These are phyloP conservation scores for Phlegmacium glaucopus DNA, from an alignment of 768 basidiomycete species.

Conservation along the genomic window DNA sequence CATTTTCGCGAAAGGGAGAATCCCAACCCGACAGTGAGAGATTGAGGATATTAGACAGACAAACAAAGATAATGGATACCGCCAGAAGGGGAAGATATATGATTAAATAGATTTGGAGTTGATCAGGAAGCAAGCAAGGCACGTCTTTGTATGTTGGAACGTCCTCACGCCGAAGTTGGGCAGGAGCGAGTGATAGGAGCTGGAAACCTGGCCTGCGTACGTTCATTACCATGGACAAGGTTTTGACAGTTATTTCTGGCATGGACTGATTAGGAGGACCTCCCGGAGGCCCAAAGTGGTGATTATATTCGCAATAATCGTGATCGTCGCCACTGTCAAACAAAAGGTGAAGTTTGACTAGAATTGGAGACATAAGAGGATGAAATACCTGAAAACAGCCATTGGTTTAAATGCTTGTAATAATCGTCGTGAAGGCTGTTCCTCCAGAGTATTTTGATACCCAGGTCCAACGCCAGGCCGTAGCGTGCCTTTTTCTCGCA, in stretches of 20 bases:
- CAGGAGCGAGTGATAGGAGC: constrained; percentile 69
- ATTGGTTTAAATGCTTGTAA: constrained; percentile 61
- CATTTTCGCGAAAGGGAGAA: neutral
- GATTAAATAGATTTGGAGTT: constrained; percentile 70
- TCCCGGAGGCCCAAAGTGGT: constrained; percentile 32
- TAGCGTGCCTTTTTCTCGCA: constrained; percentile 73
- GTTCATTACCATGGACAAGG: constrained; percentile 88
- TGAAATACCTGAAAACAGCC: constrained; percentile 67
- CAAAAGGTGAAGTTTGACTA: no score
- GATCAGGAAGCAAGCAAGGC: constrained; percentile 82
- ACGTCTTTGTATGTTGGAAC: constrained; percentile 44
- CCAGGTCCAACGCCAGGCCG: constrained; percentile 72
- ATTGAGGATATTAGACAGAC: constrained; percentile 9
- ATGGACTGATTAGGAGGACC: constrained; percentile 26
- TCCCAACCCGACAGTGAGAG: neutral
- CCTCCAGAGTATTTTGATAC: constrained; percentile 82
- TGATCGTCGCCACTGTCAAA: constrained; percentile 83
- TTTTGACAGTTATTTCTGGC: constrained; percentile 84
- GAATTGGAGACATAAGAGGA: no score
- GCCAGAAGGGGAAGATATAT: constrained; percentile 68
- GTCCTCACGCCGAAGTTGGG: constrained; percentile 10
- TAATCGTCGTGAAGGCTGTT: constrained; percentile 62
- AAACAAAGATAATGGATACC: constrained; percentile 52
- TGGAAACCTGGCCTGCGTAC: constrained; percentile 86
- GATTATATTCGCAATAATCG: constrained; percentile 83